phyloP scores from a whole-genome alignment of 495 filamentous ascomycete species.

The Daldinia loculata region DNA sequence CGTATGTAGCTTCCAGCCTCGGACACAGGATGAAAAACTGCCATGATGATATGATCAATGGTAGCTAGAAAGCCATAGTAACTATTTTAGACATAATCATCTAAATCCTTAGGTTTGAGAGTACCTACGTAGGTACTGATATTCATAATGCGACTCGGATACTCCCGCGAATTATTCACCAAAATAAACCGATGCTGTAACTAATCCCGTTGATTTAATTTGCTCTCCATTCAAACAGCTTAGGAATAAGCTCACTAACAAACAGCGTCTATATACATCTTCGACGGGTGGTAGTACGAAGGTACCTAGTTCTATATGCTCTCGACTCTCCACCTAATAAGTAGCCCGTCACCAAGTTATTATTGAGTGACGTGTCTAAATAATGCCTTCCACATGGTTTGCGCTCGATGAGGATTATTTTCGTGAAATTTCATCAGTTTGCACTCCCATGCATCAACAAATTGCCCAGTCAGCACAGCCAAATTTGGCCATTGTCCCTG shows the following conservation, averaged over 20 bases:
- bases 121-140: no score
- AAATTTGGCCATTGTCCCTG: not conserved
- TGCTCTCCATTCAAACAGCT: not conserved
- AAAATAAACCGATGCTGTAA: not conserved
- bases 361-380: not conserved
- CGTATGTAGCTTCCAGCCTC: not conserved
- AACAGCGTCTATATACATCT: not conserved
- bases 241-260: not conserved
- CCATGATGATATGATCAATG: not conserved
- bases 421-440: constrained; percentile 1
- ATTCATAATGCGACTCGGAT: not conserved
- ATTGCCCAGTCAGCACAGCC: constrained; percentile 12
- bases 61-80: not conserved
- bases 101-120: not conserved
- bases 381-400: not conserved
- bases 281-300: not conserved
- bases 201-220: not conserved
- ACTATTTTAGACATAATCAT: not conserved
- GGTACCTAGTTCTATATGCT: not conserved
- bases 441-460: not conserved
- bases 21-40: no score
- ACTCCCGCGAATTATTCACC: not conserved
- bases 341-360: not conserved
- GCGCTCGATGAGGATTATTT: constrained; percentile 16
- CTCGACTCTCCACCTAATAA: not conserved